Conservation (phyloP, 305 asterid species). For the Rubia occidens region DNA sequence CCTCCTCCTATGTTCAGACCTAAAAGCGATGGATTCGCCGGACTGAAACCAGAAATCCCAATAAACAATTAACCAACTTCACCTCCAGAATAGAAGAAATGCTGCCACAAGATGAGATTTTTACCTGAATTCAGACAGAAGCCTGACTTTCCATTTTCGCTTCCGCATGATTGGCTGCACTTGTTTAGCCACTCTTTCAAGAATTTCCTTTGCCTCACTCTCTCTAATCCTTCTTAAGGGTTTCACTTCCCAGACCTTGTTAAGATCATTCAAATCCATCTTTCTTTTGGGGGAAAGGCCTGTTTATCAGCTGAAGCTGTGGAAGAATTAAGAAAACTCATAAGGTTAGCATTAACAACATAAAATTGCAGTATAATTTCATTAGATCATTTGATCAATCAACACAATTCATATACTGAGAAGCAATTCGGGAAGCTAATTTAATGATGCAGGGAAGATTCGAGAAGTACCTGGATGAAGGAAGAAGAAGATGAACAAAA, state of each 20-base stretch:
- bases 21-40: slow-evolving; percentile 53
- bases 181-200: slow-evolving; percentile 70
- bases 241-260: slow-evolving; percentile 79
- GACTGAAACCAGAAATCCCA: slow-evolving; percentile 33
- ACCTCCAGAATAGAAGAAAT: not conserved
- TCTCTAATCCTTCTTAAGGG: slow-evolving; percentile 58
- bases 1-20: slow-evolving; percentile 79
- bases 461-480: slow-evolving; percentile 7
- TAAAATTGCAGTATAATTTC: not conserved
- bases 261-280: slow-evolving; percentile 66
- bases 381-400: not conserved
- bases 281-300: slow-evolving; percentile 11
- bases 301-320: too few species aligned
- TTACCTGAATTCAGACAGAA: slow-evolving; percentile 78
- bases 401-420: not conserved
- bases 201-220: slow-evolving; percentile 67
- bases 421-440: not conserved
- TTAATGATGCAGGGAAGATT: not conserved
- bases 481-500: not conserved
- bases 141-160: slow-evolving; percentile 66
- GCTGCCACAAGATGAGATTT: not conserved
- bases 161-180: slow-evolving; percentile 75
- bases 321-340: not conserved
- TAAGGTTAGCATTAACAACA: not conserved
- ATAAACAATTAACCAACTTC: slow-evolving; percentile 1